These are phyloP conservation scores for Serpula lacrymans DNA, from an alignment of 768 basidiomycete species.

Conservation along the genomic window DNA sequence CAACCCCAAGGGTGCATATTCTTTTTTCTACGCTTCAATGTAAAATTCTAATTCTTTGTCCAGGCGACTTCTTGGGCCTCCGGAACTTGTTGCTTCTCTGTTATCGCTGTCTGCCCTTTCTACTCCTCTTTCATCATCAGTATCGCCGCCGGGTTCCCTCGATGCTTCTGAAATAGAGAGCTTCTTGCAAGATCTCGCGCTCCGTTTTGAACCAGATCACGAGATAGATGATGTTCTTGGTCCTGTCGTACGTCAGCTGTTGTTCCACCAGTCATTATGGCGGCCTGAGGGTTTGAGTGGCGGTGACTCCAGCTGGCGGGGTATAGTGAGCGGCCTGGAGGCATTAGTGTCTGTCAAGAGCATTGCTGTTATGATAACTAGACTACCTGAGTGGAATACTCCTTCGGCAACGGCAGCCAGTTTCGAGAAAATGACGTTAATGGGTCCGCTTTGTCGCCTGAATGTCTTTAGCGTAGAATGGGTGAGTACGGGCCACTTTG, in stretches of 20 bases:
- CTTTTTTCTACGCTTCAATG: not conserved
- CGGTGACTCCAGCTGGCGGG: constrained; percentile 81
- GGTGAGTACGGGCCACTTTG: too few species aligned
- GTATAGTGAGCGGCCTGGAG: constrained; percentile 76
- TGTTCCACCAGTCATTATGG: constrained; percentile 64
- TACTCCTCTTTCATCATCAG: constrained; percentile 55
- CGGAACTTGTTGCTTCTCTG: constrained; percentile 81
- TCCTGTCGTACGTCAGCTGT: constrained; percentile 58
- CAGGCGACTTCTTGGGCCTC: constrained; percentile 70
- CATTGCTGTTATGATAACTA: constrained; percentile 78
- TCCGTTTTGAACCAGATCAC: constrained; percentile 75
- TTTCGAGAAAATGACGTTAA: constrained; percentile 64
- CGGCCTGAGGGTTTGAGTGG: constrained; percentile 68
- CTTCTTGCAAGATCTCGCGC: constrained; percentile 81
- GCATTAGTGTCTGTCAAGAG: constrained; percentile 77
- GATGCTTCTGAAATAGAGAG: constrained; percentile 66
- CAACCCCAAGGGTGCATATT: constrained; percentile 69
- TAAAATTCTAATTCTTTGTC: not conserved
- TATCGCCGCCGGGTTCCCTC: constrained; percentile 48
- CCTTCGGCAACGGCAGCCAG: constrained; percentile 49
- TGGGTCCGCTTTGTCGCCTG: constrained; percentile 83
- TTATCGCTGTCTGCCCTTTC: constrained; percentile 69
- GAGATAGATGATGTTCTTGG: constrained; percentile 80
- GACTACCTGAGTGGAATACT: constrained; percentile 74
- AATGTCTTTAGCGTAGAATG: constrained; percentile 89